These are phyloP conservation scores for Fusarium piperis DNA, from an alignment of 2,329 filamentous ascomycete species.

Conservation along the genomic window DNA sequence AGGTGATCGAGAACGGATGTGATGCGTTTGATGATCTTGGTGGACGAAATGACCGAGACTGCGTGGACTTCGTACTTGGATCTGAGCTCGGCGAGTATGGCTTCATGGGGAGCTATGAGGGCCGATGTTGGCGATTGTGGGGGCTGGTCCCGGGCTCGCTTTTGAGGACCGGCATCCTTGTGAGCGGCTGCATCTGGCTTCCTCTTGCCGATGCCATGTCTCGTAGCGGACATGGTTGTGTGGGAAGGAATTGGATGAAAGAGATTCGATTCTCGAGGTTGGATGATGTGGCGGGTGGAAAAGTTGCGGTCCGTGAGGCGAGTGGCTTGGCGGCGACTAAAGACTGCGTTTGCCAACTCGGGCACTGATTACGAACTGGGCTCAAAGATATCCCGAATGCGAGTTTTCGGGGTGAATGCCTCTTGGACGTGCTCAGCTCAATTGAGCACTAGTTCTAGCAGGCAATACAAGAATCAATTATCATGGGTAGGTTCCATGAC, in stretches of 20 bases:
- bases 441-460: background rate
- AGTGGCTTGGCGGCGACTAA: constrained; percentile 24
- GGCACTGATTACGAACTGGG: background rate
- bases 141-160: constrained; percentile 5
- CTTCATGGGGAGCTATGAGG: constrained; percentile 52
- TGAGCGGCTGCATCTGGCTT: constrained; percentile 15
- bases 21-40: constrained; percentile 67
- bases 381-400: background rate
- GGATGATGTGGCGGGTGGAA: constrained; percentile 19
- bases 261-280: background rate
- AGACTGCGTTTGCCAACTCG: background rate
- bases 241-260: constrained; percentile 9
- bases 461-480: background rate
- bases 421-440: background rate
- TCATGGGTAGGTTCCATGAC: background rate
- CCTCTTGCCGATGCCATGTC: constrained; percentile 29
- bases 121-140: constrained; percentile 18
- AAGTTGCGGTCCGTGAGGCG: constrained; percentile 26
- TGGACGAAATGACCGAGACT: constrained; percentile 67
- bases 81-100: constrained; percentile 55
- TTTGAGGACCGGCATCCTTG: background rate
- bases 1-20: constrained; percentile 57
- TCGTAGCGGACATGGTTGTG: constrained; percentile 28
- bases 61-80: constrained; percentile 60
- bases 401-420: background rate